These are phyloP conservation scores for Salix brachista DNA, from an alignment of 345 rosid species.

Conservation along the genomic window DNA sequence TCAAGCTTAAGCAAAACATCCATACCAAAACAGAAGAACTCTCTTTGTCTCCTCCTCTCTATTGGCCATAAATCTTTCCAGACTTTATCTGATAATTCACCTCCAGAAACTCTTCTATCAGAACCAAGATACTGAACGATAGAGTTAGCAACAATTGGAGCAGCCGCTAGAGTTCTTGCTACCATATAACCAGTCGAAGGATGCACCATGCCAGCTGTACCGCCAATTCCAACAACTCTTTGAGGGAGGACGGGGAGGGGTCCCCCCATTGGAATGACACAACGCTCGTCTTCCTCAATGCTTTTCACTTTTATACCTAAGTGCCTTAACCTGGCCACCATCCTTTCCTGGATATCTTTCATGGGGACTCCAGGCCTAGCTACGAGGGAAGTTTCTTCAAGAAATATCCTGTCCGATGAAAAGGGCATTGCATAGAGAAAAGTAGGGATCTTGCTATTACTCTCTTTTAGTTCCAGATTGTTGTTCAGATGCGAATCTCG, in stretches of 20 bases:
- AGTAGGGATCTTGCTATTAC: slow-evolving; percentile 74
- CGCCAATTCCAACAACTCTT: slow-evolving; percentile 90
- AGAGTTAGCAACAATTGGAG: slow-evolving; percentile 81
- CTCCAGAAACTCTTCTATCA: slow-evolving; percentile 37
- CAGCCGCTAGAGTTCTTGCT: slow-evolving; percentile 94
- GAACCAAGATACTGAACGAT: slow-evolving; percentile 71
- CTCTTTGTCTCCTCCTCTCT: slow-evolving; percentile 86
- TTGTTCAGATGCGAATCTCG: slow-evolving; percentile 73
- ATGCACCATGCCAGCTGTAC: slow-evolving; percentile 94
- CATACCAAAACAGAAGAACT: slow-evolving; percentile 99
- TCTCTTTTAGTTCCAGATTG: slow-evolving; percentile 41
- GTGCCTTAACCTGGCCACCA: slow-evolving; percentile 89
- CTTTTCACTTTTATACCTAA: slow-evolving; percentile 72
- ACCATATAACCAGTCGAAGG: slow-evolving; percentile 98
- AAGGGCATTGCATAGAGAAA: slow-evolving; percentile 96
- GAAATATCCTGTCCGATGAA: slow-evolving; percentile 69
- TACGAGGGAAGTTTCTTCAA: slow-evolving; percentile 90
- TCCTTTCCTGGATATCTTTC: slow-evolving; percentile 88
- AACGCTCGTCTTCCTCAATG: slow-evolving; percentile 85
- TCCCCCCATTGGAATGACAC: slow-evolving; percentile 98
- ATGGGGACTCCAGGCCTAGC: slow-evolving; percentile 83
- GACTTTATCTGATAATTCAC: slow-evolving; percentile 63
- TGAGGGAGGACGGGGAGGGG: slow-evolving; percentile 95
- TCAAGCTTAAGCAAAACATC: slow-evolving; percentile 87
- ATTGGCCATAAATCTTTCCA: slow-evolving; percentile 99